Base-by-base conservation (phyloP, 2,329 filamentous ascomycete genomes). In the Aspergillus uvarum region DNA sequence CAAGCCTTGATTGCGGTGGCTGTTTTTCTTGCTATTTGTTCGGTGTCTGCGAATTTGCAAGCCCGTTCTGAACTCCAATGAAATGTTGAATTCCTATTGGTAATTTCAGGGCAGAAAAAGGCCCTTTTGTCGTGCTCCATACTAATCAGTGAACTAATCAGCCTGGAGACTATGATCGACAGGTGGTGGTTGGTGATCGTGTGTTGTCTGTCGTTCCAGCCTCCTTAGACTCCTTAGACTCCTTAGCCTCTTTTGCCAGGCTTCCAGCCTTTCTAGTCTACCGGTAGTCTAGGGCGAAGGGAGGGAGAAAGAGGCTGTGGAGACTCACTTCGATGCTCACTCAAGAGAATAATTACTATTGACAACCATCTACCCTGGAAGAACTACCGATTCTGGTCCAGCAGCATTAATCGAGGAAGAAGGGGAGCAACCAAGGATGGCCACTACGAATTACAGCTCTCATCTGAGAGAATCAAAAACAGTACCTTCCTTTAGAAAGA, bases 1-100 rank as follows among this genome's bases (percentile, higher is more conserved):
- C 44, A 26, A 55, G 53, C 53, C 53, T 55, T 55, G 53, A 47
- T 55, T 21, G 42, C 12, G 32, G 44, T 55, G 42, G 42, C 26
- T 55, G 38, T 22, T 29, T 47, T 55, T 48, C 53, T 55, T 55
- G 53, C 53, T 47, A 47, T 29, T 54, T 35, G 42, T 48, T 55
- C 42, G 53, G 42, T 47, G 53, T 47, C 53, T 55, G 31, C 52
- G 26, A 21, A 47, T 29, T 16, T 54, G 32, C 32, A 35, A 35
- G 32, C 32, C 42, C 44, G 21, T 55, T 19, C 22, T 47, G 53
- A 47, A 55, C 22, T 48, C 53, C 53, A 47, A 47, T 21, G 21
- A 31, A 16, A 29, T 26, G 38, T 47, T 22, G 11, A 29, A 31
- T 24, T 22, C 42, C 35, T 26, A 55, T 55, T 55, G 53, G 53